Conservation (phyloP, 2,329 filamentous ascomycete genomes). For the Volutella citrinella region DNA sequence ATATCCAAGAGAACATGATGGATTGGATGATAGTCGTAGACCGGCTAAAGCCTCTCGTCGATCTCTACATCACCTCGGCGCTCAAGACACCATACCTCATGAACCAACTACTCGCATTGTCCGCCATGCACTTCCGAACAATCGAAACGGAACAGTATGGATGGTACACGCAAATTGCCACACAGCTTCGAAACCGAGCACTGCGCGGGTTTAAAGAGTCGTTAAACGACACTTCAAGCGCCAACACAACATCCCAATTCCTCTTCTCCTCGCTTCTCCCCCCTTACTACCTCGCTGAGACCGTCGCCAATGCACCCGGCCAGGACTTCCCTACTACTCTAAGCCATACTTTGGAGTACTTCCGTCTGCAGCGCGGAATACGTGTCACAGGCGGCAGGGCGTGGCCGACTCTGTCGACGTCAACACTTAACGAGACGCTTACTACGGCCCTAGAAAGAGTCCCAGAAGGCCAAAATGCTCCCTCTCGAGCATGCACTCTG, state of each 20-base stretch:
- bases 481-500: rapidly evolving
- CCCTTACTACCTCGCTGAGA: conserved; percentile 11
- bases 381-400: conserved; percentile 2
- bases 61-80: not conserved
- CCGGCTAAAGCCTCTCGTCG: not conserved
- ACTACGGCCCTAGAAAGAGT: not conserved
- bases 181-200: conserved; percentile 3
- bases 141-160: not conserved
- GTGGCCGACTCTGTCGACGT: not conserved
- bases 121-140: conserved; percentile 7
- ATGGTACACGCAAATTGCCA: conserved; percentile 1
- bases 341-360: conserved; percentile 1
- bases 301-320: not conserved
- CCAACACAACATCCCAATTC: conserved; percentile 9
- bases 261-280: conserved; percentile 10
- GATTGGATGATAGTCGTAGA: conserved; percentile 4
- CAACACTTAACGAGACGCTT: not conserved
- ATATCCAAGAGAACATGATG: conserved; percentile 2
- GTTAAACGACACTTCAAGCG: conserved; percentile 1
- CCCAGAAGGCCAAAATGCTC: not conserved
- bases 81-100: conserved; percentile 10
- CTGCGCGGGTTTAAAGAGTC: conserved; percentile 10
- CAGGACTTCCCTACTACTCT: conserved; percentile 4
- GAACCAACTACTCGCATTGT: conserved; percentile 13
- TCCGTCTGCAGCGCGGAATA: conserved; percentile 9